Conservation (phyloP, 148 eudicot genomes). For the Talinum fruticosum region DNA sequence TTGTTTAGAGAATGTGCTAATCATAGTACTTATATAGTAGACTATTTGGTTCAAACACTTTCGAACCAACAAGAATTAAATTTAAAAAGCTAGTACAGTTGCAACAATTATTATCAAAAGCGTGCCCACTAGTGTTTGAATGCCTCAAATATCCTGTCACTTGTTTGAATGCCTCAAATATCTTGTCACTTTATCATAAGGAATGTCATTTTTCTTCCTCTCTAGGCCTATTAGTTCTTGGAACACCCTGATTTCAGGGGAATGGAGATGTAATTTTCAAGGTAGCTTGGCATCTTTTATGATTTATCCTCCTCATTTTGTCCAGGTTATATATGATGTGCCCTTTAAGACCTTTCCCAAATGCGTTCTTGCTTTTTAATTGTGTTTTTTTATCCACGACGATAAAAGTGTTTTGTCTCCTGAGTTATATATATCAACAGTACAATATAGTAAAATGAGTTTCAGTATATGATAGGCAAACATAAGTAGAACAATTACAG, state of each 20-base stretch:
- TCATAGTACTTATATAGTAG: background rate
- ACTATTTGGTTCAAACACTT: background rate
- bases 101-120: background rate
- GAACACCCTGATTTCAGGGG: background rate
- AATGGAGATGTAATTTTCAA: background rate
- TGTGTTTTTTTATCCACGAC: too few species aligned
- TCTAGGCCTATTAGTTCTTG: background rate
- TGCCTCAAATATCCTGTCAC: background rate
- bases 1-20: background rate
- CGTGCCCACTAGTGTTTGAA: background rate
- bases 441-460: too few species aligned
- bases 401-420: too few species aligned
- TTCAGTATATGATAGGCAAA: too few species aligned
- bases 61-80: background rate
- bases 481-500: too few species aligned
- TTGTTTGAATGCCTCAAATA: too few species aligned
- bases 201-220: background rate
- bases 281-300: too few species aligned
- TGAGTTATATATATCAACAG: too few species aligned
- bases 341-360: background rate
- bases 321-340: background rate
- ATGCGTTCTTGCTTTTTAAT: too few species aligned
- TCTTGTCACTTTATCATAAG: too few species aligned
- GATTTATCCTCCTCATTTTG: too few species aligned
- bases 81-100: background rate